phyloP scores from a whole-genome alignment of 202 grass and related monocot genomes.

The Elaeis oleifera region DNA sequence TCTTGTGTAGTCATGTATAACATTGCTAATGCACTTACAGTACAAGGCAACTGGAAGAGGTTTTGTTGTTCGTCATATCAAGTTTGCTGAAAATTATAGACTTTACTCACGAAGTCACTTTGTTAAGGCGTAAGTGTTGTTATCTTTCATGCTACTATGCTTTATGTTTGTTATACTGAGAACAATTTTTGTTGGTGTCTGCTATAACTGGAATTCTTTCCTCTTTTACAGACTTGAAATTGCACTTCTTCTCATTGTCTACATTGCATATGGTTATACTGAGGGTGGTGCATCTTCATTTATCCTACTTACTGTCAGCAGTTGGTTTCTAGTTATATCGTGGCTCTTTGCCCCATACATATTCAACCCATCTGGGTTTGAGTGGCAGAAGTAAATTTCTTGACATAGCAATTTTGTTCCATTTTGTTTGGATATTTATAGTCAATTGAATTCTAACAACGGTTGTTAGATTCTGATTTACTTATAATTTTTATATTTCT shows the following conservation, averaged over 20 bases:
- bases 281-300: conserved; percentile 68
- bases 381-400: conserved; percentile 96
- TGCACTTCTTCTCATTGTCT: conserved; percentile 78
- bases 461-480: too few relatives aligned
- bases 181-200: too few relatives aligned
- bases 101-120: conserved; percentile 95
- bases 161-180: too few relatives aligned
- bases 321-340: conserved; percentile 88
- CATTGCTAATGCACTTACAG: conserved; percentile 28
- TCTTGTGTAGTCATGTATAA: neutral
- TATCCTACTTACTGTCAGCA: conserved; percentile 83
- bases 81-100: conserved; percentile 92
- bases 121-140: conserved; percentile 77
- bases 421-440: too few relatives aligned
- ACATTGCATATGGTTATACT: conserved; percentile 86
- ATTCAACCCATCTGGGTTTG: conserved; percentile 99
- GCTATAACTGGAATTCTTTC: neutral
- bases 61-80: conserved; percentile 92
- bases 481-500: too few relatives aligned
- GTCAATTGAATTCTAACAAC: too few relatives aligned
- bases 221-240: conserved; percentile 76
- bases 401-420: too few relatives aligned
- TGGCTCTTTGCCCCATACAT: conserved; percentile 97
- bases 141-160: neutral
- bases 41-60: conserved; percentile 91